Evolutionary conservation across 768 basidiomycete genomes (phyloP), one percentile per base, ranked within the genome.

Genomic region (Pisolithus sp.): DNA sequence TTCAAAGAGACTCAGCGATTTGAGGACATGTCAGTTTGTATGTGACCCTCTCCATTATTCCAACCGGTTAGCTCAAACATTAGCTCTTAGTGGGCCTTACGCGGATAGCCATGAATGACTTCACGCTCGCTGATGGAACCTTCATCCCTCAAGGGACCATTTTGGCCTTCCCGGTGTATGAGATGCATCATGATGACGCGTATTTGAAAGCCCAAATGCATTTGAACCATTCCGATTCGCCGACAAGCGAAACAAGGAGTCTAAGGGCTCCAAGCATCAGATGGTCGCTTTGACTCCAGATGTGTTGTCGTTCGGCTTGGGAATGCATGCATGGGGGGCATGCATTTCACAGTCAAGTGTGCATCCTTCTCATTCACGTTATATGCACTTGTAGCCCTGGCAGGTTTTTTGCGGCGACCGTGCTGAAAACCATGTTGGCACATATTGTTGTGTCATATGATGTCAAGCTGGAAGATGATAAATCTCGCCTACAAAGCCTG

Each of bases 181-280:
- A 57, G 8, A 37, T 54, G 20, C 53, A 56, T 26, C 20, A 7
- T 24, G 53, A 54, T 26, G 34, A 21, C 10, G 26, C 41, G 5
- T 41, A 30, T 72, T 73, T 47, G 52, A 63, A 4, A 62, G 69
- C 31, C 58, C 74, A 2, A 18, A 62, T 4, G 53, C 53, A 15
- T 74, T 81, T 55, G 70, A 77, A 30, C 72, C 72, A 0, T 76
- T 75, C 61, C 74, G 79, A 10, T 79, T 77, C 54, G 65, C 67
- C 2, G 59, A 66, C 8, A 65, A 9, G 43, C 43, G 13, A 44
- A 17, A 23, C 7, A 28, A 41, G 15, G 23, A 41, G 3, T 23
- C 7, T 3, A n/a, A 41, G 5, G 23, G 40, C n/a, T 20, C 40
- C 15, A 20, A 12, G 23, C 12, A 41, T 13, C 68, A 53, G 57